phyloP scores from a whole-genome alignment of 768 basidiomycete species.

The Phaffia australis region DNA sequence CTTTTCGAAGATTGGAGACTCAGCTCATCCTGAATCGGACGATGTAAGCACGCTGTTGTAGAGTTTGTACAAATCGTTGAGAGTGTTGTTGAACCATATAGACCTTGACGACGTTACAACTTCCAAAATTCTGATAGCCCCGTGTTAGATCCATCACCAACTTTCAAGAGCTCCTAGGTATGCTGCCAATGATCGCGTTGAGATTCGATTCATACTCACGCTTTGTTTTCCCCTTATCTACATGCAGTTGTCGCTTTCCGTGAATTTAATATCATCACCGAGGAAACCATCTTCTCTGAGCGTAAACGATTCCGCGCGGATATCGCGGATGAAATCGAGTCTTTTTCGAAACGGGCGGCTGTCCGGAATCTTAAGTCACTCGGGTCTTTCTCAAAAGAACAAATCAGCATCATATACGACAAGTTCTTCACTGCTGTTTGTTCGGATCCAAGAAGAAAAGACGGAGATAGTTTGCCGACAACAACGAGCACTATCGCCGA shows the following conservation, averaged over 20 bases:
- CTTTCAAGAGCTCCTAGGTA: slow-evolving; percentile 64
- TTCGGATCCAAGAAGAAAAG: slow-evolving; percentile 25
- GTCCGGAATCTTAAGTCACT: slow-evolving; percentile 72
- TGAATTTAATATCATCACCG: slow-evolving; percentile 91
- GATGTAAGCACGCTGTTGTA: slow-evolving; percentile 40
- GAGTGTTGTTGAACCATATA: too few relatives aligned
- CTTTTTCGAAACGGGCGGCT: slow-evolving; percentile 82
- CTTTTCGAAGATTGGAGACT: slow-evolving; percentile 83
- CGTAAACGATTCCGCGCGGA: slow-evolving; percentile 75
- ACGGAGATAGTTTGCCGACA: not conserved
- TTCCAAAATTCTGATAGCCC: slow-evolving; percentile 37
- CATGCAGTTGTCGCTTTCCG: slow-evolving; percentile 89
- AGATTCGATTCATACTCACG: not conserved
- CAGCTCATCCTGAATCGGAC: slow-evolving; percentile 77
- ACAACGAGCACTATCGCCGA: not conserved
- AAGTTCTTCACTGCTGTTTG: slow-evolving; percentile 52
- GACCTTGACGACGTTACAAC: too few relatives aligned
- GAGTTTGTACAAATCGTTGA: too few relatives aligned
- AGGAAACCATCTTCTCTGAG: slow-evolving; percentile 81
- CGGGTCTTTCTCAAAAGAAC: slow-evolving; percentile 74
- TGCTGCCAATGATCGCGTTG: not conserved
- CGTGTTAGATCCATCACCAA: slow-evolving; percentile 85
- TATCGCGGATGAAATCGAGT: slow-evolving; percentile 84
- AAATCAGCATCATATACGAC: slow-evolving; percentile 82
- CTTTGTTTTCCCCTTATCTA: not conserved